phyloP scores from a whole-genome alignment of 2,329 filamentous ascomycete species.

The Xylariaceae sp. region DNA sequence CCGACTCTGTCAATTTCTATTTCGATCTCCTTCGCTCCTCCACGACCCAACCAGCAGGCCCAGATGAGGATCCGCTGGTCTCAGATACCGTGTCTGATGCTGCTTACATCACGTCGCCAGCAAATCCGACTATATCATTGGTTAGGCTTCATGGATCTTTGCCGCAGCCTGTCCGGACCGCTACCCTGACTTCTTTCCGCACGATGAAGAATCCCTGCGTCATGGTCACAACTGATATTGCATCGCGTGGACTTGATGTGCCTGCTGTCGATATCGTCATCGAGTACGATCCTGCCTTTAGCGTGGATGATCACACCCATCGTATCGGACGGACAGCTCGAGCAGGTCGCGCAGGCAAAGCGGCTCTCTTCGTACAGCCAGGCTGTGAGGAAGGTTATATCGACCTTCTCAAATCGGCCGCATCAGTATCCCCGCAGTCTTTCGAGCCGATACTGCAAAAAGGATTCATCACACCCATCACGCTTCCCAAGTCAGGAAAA shows the following conservation, averaged over 20 bases:
- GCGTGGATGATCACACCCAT: constrained; percentile 87
- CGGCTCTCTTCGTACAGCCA: constrained; percentile 82
- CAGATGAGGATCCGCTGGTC: constrained; percentile 27
- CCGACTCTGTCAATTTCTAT: constrained; percentile 95
- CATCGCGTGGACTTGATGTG: constrained; percentile 89
- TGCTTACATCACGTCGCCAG: constrained; percentile 64
- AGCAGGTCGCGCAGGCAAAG: constrained; percentile 80
- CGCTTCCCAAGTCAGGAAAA: constrained; percentile 49
- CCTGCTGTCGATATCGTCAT: constrained; percentile 92
- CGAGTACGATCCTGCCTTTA: constrained; percentile 94
- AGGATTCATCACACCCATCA: constrained; percentile 53
- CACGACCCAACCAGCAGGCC: constrained; percentile 11
- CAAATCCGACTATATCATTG: constrained; percentile 66
- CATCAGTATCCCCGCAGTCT: constrained; percentile 40
- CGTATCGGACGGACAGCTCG: constrained; percentile 91
- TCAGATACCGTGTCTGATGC: constrained; percentile 60
- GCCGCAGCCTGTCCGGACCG: constrained; percentile 76
- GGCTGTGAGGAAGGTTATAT: constrained; percentile 91
- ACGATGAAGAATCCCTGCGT: constrained; percentile 67
- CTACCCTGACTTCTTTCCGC: constrained; percentile 75
- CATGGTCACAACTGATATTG: constrained; percentile 89
- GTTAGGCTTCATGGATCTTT: constrained; percentile 90
- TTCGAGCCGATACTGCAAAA: constrained; percentile 55
- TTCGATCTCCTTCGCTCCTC: constrained; percentile 66
- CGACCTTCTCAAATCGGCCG: constrained; percentile 52